Conservation (phyloP, 768 basidiomycete genomes). For the Amylocystis lapponica region DNA sequence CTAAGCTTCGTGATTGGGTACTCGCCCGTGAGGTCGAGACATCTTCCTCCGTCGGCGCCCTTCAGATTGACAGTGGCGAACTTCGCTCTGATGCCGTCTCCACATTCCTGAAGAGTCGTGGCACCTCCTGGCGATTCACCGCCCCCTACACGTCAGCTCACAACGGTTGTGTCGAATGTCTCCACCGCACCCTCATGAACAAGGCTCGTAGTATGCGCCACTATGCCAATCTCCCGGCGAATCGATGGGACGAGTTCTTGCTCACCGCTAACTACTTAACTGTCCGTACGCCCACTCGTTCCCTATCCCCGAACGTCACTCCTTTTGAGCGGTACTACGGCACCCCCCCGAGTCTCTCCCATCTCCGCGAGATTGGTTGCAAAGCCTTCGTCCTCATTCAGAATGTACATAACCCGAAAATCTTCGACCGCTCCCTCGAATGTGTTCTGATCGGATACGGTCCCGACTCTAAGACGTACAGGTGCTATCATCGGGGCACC, state of each 20-base stretch:
- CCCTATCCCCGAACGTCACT: not conserved
- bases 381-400: constrained; percentile 16
- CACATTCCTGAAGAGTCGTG: not conserved
- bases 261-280: constrained; percentile 7
- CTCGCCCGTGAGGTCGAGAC: not conserved
- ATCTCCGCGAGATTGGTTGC: constrained; percentile 23
- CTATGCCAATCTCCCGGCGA: constrained; percentile 12
- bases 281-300: not conserved
- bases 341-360: constrained; percentile 11
- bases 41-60: not conserved
- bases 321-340: constrained; percentile 12
- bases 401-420: constrained; percentile 16
- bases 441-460: constrained; percentile 22
- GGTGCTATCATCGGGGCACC: constrained; percentile 13
- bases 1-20: not conserved
- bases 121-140: not conserved
- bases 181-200: not conserved
- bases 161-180: not conserved
- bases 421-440: constrained; percentile 12
- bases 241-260: constrained; percentile 3
- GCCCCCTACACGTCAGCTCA: not conserved
- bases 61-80: not conserved
- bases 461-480: constrained; percentile 18
- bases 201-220: not conserved
- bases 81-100: not conserved